These are phyloP conservation scores for Zychaea mexicana DNA, from an alignment of 371 early-diverging fungal species.

Conservation along the genomic window DNA sequence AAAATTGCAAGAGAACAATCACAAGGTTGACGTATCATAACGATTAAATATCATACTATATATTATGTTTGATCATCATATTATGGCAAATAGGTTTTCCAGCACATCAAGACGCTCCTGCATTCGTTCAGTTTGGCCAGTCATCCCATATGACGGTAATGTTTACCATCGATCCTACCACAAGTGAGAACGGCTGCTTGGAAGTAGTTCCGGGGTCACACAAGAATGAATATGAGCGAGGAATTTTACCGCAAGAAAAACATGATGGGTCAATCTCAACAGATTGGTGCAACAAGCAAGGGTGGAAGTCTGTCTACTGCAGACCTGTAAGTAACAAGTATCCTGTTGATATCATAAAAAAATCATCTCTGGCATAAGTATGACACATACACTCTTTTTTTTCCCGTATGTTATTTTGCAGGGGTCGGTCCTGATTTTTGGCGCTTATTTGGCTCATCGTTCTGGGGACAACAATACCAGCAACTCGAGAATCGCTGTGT, in stretches of 20 bases:
- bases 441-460: constrained; percentile 58
- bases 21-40: no score
- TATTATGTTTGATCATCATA: no score
- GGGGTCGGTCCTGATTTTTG: constrained; percentile 54
- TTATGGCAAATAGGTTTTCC: constrained; percentile 43
- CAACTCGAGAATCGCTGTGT: constrained; percentile 50
- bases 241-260: constrained; percentile 45
- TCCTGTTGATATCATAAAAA: no score
- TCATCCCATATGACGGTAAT: constrained; percentile 55
- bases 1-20: no score
- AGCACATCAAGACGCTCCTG: constrained; percentile 60
- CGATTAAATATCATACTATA: no score
- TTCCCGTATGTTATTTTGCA: constrained; percentile 3
- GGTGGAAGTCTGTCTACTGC: constrained; percentile 56
- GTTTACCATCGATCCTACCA: constrained; percentile 57
- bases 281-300: constrained; percentile 46
- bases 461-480: constrained; percentile 54
- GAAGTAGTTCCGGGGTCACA: constrained; percentile 59
- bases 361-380: no score
- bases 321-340: constrained; percentile 36
- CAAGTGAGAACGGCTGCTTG: constrained; percentile 55
- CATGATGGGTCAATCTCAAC: constrained; percentile 43
- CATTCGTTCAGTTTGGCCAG: constrained; percentile 58
- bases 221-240: constrained; percentile 22
- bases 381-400: no score